Evolutionary conservation across 2,329 filamentous ascomycete genomes (phyloP).

Genomic region (Rhinocladiella similis): DNA sequence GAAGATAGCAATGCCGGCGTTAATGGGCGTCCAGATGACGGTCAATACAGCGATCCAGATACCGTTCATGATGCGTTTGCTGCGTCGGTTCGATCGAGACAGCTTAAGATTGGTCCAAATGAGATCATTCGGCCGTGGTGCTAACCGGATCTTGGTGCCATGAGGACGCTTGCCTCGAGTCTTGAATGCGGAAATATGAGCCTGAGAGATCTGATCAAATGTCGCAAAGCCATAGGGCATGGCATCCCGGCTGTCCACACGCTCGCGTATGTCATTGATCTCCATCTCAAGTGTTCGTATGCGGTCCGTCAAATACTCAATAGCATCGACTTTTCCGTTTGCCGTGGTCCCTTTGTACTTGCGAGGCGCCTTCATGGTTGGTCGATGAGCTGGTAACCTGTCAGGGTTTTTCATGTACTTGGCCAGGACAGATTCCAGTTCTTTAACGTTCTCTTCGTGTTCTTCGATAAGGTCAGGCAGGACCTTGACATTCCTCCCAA

Average conservation of each 20-base stretch:
- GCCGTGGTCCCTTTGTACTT: slow-evolving; percentile 66
- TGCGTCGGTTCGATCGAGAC: slow-evolving; percentile 65
- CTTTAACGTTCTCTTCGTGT: slow-evolving; percentile 76
- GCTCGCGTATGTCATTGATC: slow-evolving; percentile 78
- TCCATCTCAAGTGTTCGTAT: slow-evolving; percentile 80
- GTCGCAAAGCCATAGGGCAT: slow-evolving; percentile 94
- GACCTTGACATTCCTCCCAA: slow-evolving; percentile 89
- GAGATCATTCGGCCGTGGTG: slow-evolving; percentile 84
- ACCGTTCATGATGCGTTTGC: slow-evolving; percentile 75
- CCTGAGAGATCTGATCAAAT: slow-evolving; percentile 83
- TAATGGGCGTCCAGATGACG: slow-evolving; percentile 83
- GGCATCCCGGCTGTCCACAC: slow-evolving; percentile 82
- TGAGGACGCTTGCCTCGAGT: slow-evolving; percentile 78
- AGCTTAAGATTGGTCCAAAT: slow-evolving; percentile 94
- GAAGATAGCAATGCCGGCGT: slow-evolving; percentile 93
- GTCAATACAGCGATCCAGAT: slow-evolving; percentile 83
- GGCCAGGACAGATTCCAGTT: slow-evolving; percentile 79
- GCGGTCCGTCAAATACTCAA: slow-evolving; percentile 84
- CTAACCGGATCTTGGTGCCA: slow-evolving; percentile 73
- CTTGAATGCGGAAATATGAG: slow-evolving; percentile 82
- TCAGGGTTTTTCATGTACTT: slow-evolving; percentile 89
- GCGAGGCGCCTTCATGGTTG: slow-evolving; percentile 70
- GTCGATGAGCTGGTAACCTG: slow-evolving; percentile 73
- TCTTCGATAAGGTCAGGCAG: slow-evolving; percentile 81
- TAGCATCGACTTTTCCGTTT: slow-evolving; percentile 82